These are phyloP conservation scores for Penicillium sp. DNA, from an alignment of 2,329 filamentous ascomycete species.

Conservation along the genomic window DNA sequence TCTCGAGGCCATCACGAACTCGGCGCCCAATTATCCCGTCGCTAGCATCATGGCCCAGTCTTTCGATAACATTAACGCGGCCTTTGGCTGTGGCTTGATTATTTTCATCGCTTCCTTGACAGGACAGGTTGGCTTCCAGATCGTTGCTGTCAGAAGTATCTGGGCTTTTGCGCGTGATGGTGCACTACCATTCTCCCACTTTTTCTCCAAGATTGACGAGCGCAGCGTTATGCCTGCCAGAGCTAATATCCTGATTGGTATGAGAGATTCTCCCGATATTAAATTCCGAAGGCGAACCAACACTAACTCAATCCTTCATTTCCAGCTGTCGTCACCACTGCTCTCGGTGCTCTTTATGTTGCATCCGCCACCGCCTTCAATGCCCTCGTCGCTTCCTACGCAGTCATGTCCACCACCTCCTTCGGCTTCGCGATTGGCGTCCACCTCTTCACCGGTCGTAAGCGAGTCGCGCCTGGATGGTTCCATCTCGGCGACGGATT, in stretches of 20 bases:
- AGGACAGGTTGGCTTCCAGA: constrained; percentile 12
- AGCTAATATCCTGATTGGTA: constrained; percentile 19
- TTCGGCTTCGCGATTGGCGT: constrained; percentile 16
- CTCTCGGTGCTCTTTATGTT: constrained; percentile 17
- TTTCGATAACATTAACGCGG: constrained; percentile 11
- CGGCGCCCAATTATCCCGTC: constrained; percentile 16
- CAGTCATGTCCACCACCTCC: constrained; percentile 16
- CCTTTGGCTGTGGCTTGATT: constrained; percentile 14
- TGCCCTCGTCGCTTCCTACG: constrained; percentile 18
- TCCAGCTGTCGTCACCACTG: constrained; percentile 12
- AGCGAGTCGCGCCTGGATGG: constrained; percentile 16
- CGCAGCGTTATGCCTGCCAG: constrained; percentile 15
- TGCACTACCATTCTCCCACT: constrained; percentile 15
- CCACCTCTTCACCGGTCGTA: constrained; percentile 18
- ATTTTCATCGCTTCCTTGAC: constrained; percentile 16
- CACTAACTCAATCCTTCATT: not conserved
- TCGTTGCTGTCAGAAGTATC: constrained; percentile 15
- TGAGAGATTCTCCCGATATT: not conserved
- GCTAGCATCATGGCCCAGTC: constrained; percentile 13
- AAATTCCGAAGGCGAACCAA: not conserved
- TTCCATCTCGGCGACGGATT: constrained; percentile 17
- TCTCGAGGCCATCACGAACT: constrained; percentile 13
- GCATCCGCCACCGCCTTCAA: constrained; percentile 16
- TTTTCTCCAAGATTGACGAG: constrained; percentile 19
- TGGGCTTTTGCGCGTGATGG: constrained; percentile 20